Conservation (phyloP, 768 basidiomycete species). For the Daedalea quercina region DNA sequence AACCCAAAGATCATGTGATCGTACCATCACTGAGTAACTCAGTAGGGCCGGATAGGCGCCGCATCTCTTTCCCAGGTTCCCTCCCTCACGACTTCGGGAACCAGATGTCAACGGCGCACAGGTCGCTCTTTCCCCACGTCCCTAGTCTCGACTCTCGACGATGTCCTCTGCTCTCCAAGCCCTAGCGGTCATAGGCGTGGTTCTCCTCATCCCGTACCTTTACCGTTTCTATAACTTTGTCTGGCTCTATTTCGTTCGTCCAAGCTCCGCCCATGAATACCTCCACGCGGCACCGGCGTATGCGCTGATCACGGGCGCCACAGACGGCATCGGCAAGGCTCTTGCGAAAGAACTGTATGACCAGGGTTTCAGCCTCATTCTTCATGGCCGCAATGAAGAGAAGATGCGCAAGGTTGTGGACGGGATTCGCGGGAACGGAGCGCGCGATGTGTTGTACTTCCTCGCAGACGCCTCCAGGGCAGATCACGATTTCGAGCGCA, state of each 20-base stretch:
- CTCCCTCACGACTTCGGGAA: too few relatives aligned
- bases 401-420: slow-evolving; percentile 19
- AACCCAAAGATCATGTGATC: too few relatives aligned
- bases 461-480: slow-evolving; percentile 17
- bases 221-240: slow-evolving; percentile 12
- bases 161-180: neutral
- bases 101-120: too few relatives aligned
- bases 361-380: slow-evolving; percentile 22
- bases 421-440: slow-evolving; percentile 9
- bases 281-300: slow-evolving; percentile 18
- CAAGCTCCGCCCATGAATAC: slow-evolving; percentile 13
- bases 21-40: too few relatives aligned
- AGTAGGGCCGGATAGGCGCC: too few relatives aligned
- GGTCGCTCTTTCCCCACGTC: too few relatives aligned
- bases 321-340: slow-evolving; percentile 24
- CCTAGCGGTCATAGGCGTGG: neutral
- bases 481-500: slow-evolving; percentile 14
- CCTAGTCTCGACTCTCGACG: too few relatives aligned
- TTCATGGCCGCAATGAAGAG: slow-evolving; percentile 21
- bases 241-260: slow-evolving; percentile 19
- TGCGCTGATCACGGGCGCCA: slow-evolving; percentile 22
- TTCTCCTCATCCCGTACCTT: slow-evolving; percentile 7
- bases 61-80: too few relatives aligned
- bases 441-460: slow-evolving; percentile 17
- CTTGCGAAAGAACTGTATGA: slow-evolving; percentile 19